These are phyloP conservation scores for Trichaptum fuscoviolaceum DNA, from an alignment of 768 basidiomycete genomes.

Conservation along the genomic window DNA sequence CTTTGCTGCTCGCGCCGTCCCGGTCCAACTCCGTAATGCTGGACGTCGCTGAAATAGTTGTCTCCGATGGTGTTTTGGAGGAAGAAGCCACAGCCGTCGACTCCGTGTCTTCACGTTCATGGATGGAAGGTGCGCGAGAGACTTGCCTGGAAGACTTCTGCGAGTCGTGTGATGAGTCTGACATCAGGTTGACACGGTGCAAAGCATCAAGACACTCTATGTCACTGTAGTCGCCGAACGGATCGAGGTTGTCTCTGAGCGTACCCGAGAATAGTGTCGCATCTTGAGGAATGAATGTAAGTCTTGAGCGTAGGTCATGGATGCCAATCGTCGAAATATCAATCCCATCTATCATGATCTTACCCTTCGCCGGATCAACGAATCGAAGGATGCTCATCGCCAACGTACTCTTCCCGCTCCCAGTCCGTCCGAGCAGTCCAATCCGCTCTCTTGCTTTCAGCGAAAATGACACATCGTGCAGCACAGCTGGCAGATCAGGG, in stretches of 20 bases:
- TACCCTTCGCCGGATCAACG: slow-evolving; percentile 34
- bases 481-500: slow-evolving; percentile 32
- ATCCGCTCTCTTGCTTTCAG: slow-evolving; percentile 34
- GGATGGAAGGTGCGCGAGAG: slow-evolving; percentile 43
- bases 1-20: not conserved
- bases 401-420: slow-evolving; percentile 28
- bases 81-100: not conserved
- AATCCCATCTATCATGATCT: slow-evolving; percentile 40
- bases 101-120: slow-evolving; percentile 13
- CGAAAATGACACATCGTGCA: slow-evolving; percentile 31
- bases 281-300: slow-evolving; percentile 36
- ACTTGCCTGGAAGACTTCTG: slow-evolving; percentile 44
- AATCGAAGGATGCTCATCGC: slow-evolving; percentile 39
- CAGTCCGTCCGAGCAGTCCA: slow-evolving; percentile 33
- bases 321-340: slow-evolving; percentile 42
- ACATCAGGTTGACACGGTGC: slow-evolving; percentile 71
- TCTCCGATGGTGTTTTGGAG: not conserved
- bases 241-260: slow-evolving; percentile 39
- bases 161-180: slow-evolving; percentile 30
- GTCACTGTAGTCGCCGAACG: slow-evolving; percentile 65
- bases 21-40: not conserved
- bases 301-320: slow-evolving; percentile 56
- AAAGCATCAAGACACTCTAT: slow-evolving; percentile 77
- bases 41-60: not conserved
- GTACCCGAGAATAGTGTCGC: slow-evolving; percentile 28